Evolutionary conservation across 306 rosid species (phyloP).

Genomic region (Vachellia pachyceras): DNA sequence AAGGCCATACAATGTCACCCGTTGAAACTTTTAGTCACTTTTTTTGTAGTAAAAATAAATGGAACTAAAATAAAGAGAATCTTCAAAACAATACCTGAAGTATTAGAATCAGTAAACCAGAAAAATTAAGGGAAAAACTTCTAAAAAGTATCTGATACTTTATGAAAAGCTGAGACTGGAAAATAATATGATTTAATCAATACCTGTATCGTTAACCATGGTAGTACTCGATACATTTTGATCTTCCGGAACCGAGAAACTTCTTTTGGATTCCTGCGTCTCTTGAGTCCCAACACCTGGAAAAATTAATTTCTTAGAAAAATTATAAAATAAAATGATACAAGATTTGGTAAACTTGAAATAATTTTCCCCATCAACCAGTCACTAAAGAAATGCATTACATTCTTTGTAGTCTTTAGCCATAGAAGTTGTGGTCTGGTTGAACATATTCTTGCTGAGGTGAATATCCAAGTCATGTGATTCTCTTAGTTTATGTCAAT

Average conservation of each 20-base stretch:
- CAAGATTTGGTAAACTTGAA: not conserved
- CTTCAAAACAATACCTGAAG: no score
- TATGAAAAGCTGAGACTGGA: no score
- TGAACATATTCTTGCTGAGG: not conserved
- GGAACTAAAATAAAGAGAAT: no score
- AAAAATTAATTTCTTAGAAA: not conserved
- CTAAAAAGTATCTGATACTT: no score
- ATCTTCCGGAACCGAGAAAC: not conserved
- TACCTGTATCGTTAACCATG: not conserved
- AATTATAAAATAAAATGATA: not conserved
- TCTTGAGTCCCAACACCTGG: not conserved
- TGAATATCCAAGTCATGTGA: not conserved
- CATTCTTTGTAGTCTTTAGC: not conserved
- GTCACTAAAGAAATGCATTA: not conserved
- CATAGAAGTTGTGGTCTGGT: not conserved
- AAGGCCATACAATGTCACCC: no score
- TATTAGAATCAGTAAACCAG: not conserved
- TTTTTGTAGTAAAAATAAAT: no score
- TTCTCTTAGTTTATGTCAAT: not conserved
- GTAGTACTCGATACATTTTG: not conserved
- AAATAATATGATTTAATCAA: no score
- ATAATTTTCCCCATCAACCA: not conserved
- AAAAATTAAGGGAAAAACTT: not conserved
- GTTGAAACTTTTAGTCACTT: no score
- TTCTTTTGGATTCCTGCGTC: not conserved